phyloP scores from a whole-genome alignment of 106 monocot genomes.

The Acorus gramineus region DNA sequence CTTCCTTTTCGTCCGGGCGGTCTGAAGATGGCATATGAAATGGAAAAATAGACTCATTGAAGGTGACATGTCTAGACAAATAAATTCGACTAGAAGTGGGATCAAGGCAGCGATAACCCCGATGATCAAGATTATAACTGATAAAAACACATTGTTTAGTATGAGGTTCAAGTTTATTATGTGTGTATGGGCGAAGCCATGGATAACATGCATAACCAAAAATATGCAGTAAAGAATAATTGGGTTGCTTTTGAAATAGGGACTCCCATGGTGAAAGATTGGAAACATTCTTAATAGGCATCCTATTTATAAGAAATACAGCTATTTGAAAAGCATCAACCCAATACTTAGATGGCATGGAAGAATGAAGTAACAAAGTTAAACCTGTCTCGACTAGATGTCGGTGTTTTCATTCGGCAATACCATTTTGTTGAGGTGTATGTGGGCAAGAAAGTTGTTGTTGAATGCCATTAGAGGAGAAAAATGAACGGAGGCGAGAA shows the following conservation, averaged over 20 bases:
- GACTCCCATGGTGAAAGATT: not conserved
- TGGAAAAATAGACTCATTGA: slow-evolving; percentile 2
- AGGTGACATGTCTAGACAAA: not conserved
- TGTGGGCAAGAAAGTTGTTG: slow-evolving; percentile 7
- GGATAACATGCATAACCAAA: slow-evolving; percentile 5
- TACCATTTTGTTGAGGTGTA: slow-evolving; percentile 1
- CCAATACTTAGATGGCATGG: not conserved
- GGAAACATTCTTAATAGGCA: not conserved
- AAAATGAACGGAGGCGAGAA: not conserved
- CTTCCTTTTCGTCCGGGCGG: too few species aligned
- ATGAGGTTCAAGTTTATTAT: not conserved
- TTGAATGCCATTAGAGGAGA: not conserved
- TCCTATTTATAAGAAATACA: not conserved
- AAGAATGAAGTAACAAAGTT: not conserved
- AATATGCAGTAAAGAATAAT: not conserved
- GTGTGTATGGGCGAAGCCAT: not conserved
- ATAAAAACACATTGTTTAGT: not conserved
- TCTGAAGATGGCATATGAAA: too few species aligned
- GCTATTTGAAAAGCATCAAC: not conserved
- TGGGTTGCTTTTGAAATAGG: not conserved
- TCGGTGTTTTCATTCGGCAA: not conserved
- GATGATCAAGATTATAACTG: not conserved
- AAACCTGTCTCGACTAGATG: not conserved
- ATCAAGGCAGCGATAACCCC: slow-evolving; percentile 1
- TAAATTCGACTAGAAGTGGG: not conserved